Evolutionary conservation across 2,329 filamentous ascomycete species (phyloP).

Genomic region (Cordyceps tenuipes): DNA sequence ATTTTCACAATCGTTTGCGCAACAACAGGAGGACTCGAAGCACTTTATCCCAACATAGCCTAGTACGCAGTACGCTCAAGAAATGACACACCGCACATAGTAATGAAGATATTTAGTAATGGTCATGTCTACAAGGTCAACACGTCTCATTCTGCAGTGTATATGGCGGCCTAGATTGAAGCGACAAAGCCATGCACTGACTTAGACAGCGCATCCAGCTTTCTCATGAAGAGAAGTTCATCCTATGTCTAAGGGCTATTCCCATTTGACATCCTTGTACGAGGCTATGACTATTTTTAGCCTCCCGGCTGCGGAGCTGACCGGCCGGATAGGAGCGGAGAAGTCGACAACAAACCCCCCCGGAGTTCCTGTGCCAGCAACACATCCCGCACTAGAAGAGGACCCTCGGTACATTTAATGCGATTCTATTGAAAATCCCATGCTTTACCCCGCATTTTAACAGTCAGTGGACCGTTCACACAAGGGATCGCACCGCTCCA

Average conservation of each 20-base stretch:
- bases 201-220: too few species aligned
- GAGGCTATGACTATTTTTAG: neutral
- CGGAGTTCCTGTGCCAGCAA: neutral
- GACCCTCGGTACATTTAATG: neutral
- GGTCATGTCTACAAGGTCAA: too few species aligned
- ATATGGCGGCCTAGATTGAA: too few species aligned
- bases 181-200: too few species aligned
- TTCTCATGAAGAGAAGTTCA: too few species aligned
- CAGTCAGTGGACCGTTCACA: neutral
- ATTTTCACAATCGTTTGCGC: constrained; percentile 59
- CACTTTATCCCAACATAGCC: constrained; percentile 48
- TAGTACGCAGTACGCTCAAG: neutral
- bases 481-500: neutral
- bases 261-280: neutral
- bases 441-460: neutral
- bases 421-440: neutral
- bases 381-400: neutral
- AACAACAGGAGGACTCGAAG: constrained; percentile 62
- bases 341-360: neutral
- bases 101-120: too few species aligned
- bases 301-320: neutral
- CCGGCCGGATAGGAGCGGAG: neutral
- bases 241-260: too few species aligned
- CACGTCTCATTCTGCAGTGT: too few species aligned
- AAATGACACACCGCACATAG: too few species aligned